Evolutionary conservation across 2,329 filamentous ascomycete species (phyloP).

Genomic region (Didymella pomorum): DNA sequence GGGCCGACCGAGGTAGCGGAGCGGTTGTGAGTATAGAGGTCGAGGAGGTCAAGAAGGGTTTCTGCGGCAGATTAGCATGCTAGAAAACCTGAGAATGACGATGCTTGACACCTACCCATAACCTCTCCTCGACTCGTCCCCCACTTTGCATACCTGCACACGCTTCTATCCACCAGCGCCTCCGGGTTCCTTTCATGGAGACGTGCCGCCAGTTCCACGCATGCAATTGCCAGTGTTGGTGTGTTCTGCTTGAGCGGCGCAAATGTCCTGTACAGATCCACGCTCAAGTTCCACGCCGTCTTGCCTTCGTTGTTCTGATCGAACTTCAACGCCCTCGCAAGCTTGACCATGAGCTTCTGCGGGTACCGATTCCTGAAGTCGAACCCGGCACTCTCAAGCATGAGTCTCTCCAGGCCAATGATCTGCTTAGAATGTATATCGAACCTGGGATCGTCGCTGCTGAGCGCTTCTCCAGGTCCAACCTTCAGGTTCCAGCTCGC

Average conservation of each 20-base stretch:
- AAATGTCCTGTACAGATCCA: slow-evolving; percentile 93
- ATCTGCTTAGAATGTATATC: slow-evolving; percentile 81
- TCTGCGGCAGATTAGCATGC: slow-evolving; percentile 61
- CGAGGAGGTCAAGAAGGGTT: slow-evolving; percentile 87
- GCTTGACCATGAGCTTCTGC: slow-evolving; percentile 83
- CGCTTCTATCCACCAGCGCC: slow-evolving; percentile 54
- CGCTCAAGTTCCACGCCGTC: slow-evolving; percentile 80
- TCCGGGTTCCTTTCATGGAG: slow-evolving; percentile 67
- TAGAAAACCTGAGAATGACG: neutral
- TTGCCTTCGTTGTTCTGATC: slow-evolving; percentile 66
- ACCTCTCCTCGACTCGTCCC: slow-evolving; percentile 56
- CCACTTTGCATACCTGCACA: slow-evolving; percentile 57
- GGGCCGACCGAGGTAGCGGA: slow-evolving; percentile 77
- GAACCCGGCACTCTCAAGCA: slow-evolving; percentile 91
- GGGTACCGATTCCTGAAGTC: slow-evolving; percentile 92
- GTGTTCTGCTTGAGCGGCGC: slow-evolving; percentile 89
- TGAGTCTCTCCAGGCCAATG: slow-evolving; percentile 88
- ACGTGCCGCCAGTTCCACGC: slow-evolving; percentile 80
- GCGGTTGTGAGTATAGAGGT: slow-evolving; percentile 88
- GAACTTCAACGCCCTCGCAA: slow-evolving; percentile 68
- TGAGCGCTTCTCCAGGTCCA: slow-evolving; percentile 70
- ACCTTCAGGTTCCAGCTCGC: slow-evolving; percentile 87
- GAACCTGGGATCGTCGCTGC: slow-evolving; percentile 84
- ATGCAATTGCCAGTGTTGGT: slow-evolving; percentile 82
- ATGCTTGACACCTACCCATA: slow-evolving; percentile 47